A percentile compares a stretch with the other conserved stretches of the same genome.
Evolutionary conservation across 306 rosid species (phyloP).

Genomic region (Clitoria ternatea): DNA sequence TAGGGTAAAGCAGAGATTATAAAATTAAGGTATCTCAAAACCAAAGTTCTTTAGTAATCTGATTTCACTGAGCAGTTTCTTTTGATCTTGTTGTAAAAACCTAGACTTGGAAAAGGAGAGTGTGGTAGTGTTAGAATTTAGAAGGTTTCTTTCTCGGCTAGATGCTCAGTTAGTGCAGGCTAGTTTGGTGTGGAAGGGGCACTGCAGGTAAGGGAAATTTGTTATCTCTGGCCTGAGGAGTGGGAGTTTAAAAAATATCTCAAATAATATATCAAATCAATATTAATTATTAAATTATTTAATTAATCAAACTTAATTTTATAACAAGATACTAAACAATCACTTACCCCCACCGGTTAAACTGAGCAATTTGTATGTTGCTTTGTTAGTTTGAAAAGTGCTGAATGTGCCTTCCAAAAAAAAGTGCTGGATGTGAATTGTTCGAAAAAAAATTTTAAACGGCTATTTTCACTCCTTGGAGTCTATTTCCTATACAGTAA

Average conservation of each 20-base stretch:
- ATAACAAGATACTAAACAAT: too few relatives aligned
- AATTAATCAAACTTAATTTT: too few relatives aligned
- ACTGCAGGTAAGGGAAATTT: not conserved
- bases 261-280: too few relatives aligned
- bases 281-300: too few relatives aligned
- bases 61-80: not conserved
- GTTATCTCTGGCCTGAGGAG: not conserved
- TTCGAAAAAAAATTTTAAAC: too few relatives aligned
- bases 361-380: not conserved
- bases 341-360: not conserved
- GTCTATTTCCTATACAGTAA: too few relatives aligned
- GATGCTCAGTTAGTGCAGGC: not conserved
- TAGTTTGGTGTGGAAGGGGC: not conserved
- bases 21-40: not conserved
- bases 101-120: not conserved
- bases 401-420: too few relatives aligned
- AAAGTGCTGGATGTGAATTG: not conserved
- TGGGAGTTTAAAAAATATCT: too few relatives aligned
- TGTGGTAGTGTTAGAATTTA: not conserved
- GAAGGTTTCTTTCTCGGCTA: not conserved
- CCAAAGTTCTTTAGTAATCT: not conserved
- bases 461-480: not conserved
- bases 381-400: not conserved
- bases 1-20: not conserved
- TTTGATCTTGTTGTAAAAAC: not conserved